Conservation (phyloP, 2,329 filamentous ascomycete genomes). For the Pseudovirgaria hyperparasitica region DNA sequence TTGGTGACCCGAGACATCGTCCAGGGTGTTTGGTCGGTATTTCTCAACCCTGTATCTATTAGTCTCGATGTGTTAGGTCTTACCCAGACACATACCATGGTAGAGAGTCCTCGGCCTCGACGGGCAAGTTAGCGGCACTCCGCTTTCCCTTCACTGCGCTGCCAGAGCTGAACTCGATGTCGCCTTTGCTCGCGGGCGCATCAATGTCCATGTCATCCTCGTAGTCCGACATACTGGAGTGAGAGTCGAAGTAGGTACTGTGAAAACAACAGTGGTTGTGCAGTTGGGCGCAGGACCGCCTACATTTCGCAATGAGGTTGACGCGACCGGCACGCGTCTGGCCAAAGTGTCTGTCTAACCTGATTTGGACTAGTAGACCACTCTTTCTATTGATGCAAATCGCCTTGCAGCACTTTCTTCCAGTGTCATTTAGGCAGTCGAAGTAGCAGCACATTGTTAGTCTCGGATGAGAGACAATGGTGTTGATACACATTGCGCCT, state of each 20-base stretch:
- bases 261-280: too few relatives aligned
- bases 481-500: too few relatives aligned
- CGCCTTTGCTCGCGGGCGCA: slow-evolving; percentile 34
- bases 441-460: too few relatives aligned
- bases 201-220: slow-evolving; percentile 60
- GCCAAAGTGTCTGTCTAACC: too few relatives aligned
- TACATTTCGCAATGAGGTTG: too few relatives aligned
- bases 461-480: too few relatives aligned
- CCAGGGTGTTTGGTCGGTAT: slow-evolving; percentile 77
- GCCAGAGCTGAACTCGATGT: slow-evolving; percentile 60
- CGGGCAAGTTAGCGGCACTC: slow-evolving; percentile 80
- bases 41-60: slow-evolving; percentile 68
- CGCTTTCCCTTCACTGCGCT: slow-evolving; percentile 74
- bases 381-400: too few relatives aligned
- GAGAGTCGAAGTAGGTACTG: slow-evolving; percentile 6
- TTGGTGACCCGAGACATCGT: slow-evolving; percentile 91
- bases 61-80: not conserved
- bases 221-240: slow-evolving; percentile 37
- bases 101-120: slow-evolving; percentile 85
- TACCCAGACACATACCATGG: slow-evolving; percentile 54
- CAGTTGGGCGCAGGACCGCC: too few relatives aligned
- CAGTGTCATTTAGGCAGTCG: too few relatives aligned
- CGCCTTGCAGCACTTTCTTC: too few relatives aligned
- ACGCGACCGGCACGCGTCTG: too few relatives aligned
- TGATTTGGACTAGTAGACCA: too few relatives aligned